A percentile compares a stretch with the other conserved stretches of the same genome.
Conservation (phyloP, 106 monocot genomes). For the Allium fistulosum region DNA sequence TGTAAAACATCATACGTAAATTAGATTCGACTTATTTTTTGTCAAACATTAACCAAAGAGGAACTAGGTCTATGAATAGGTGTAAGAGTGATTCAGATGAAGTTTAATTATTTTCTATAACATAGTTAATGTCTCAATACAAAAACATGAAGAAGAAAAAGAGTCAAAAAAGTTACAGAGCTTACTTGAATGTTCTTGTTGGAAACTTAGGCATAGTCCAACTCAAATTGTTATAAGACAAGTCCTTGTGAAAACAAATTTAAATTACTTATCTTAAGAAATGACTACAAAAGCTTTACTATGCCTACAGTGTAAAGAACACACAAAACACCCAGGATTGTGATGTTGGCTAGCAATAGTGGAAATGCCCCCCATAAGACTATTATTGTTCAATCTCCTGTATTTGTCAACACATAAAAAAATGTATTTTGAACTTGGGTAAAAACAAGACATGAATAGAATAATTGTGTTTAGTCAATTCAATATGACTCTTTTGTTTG, state of each 20-base stretch:
- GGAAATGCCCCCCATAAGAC: conserved; percentile 43
- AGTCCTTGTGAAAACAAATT: conserved; percentile 20
- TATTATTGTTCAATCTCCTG: conserved; percentile 75
- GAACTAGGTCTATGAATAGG: no score
- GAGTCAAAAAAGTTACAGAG: neutral
- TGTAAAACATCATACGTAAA: no score
- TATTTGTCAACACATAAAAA: neutral
- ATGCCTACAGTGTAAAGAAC: neutral
- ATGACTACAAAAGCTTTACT: no score
- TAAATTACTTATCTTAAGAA: no score
- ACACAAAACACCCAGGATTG: conserved; percentile 38
- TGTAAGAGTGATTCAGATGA: no score
- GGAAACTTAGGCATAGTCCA: conserved; percentile 45
- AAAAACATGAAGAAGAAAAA: neutral
- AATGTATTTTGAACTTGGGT: neutral
- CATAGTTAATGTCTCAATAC: no score
- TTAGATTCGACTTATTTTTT: no score
- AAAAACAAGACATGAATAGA: neutral
- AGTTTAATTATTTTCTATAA: no score
- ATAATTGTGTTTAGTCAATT: neutral
- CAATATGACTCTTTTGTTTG: neutral
- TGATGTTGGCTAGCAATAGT: conserved; percentile 28
- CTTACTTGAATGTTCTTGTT: conserved; percentile 48
- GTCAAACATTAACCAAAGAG: no score
- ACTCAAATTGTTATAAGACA: conserved; percentile 61